These are phyloP conservation scores for Russula lepida DNA, from an alignment of 768 basidiomycete species.

Conservation along the genomic window DNA sequence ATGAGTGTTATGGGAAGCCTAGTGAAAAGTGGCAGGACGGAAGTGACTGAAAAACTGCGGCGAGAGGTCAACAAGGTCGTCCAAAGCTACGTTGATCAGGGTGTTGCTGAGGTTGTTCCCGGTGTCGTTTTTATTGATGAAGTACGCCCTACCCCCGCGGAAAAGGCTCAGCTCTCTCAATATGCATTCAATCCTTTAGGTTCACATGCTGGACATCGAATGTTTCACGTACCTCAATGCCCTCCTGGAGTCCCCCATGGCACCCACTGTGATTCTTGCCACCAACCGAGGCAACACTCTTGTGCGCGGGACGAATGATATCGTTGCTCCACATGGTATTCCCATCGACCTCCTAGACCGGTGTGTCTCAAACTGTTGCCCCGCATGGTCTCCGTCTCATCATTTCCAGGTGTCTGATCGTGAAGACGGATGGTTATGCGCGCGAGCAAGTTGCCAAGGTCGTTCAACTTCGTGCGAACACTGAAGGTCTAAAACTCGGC, in stretches of 20 bases:
- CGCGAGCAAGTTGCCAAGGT: constrained; percentile 82
- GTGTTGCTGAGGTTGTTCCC: constrained; percentile 94
- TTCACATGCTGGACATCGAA: constrained; percentile 99
- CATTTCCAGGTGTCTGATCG: constrained; percentile 76
- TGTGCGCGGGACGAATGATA: constrained; percentile 89
- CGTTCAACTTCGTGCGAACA: constrained; percentile 73
- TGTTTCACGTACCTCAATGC: constrained; percentile 98
- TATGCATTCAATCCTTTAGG: constrained; percentile 38
- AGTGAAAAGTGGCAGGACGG: constrained; percentile 88
- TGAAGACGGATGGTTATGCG: constrained; percentile 80
- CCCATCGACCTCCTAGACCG: constrained; percentile 92
- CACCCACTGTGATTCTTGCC: constrained; percentile 94
- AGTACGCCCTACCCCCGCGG: constrained; percentile 38
- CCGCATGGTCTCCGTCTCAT: neutral
- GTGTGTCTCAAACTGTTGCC: constrained; percentile 32
- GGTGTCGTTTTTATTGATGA: constrained; percentile 99
- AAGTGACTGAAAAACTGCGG: constrained; percentile 93
- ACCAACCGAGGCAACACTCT: constrained; percentile 91
- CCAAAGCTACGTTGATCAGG: constrained; percentile 94
- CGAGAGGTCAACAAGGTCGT: constrained; percentile 97
- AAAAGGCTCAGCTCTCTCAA: neutral
- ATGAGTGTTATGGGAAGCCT: constrained; percentile 95
- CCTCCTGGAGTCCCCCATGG: constrained; percentile 91
- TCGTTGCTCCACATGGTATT: constrained; percentile 86
- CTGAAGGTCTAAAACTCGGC: constrained; percentile 76